phyloP scores from a whole-genome alignment of 176 grass and related monocot species.

The Thalia dealbata region DNA sequence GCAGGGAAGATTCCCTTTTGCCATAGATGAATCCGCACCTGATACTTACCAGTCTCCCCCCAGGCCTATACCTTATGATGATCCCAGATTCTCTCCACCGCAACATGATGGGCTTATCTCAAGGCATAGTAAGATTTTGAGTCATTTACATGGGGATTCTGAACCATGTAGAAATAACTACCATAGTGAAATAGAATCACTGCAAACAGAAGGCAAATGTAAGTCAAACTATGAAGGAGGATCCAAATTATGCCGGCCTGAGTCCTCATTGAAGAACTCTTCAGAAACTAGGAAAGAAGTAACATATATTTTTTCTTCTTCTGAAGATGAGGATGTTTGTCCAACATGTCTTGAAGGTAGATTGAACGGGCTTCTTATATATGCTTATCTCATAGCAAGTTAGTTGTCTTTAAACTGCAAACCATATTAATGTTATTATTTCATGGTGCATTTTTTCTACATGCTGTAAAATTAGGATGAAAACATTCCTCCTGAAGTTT shows the following conservation, averaged over 20 bases:
- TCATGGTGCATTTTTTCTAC: no score
- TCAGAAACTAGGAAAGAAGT: constrained; percentile 42
- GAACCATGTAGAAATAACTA: constrained; percentile 53
- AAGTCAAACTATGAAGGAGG: constrained; percentile 60
- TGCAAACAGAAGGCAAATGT: constrained; percentile 34
- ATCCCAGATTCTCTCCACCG: constrained; percentile 61
- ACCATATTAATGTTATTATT: neutral
- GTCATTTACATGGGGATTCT: constrained; percentile 63
- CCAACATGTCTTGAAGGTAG: constrained; percentile 98
- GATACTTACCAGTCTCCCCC: constrained; percentile 70
- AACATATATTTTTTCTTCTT: constrained; percentile 51
- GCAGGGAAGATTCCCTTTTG: constrained; percentile 47
- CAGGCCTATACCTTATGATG: constrained; percentile 80
- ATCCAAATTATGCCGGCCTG: constrained; percentile 43
- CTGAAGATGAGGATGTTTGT: constrained; percentile 93
- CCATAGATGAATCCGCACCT: constrained; percentile 37
- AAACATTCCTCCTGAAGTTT: no score
- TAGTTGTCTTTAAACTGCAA: neutral
- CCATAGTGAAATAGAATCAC: constrained; percentile 40
- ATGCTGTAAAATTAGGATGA: no score
- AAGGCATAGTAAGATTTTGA: constrained; percentile 38
- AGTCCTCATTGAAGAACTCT: constrained; percentile 39
- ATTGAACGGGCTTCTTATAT: neutral
- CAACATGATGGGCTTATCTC: constrained; percentile 39
- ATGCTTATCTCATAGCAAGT: neutral